Evolutionary conservation across 2,329 filamentous ascomycete genomes (phyloP).

Genomic region (Calonectria crousiana): DNA sequence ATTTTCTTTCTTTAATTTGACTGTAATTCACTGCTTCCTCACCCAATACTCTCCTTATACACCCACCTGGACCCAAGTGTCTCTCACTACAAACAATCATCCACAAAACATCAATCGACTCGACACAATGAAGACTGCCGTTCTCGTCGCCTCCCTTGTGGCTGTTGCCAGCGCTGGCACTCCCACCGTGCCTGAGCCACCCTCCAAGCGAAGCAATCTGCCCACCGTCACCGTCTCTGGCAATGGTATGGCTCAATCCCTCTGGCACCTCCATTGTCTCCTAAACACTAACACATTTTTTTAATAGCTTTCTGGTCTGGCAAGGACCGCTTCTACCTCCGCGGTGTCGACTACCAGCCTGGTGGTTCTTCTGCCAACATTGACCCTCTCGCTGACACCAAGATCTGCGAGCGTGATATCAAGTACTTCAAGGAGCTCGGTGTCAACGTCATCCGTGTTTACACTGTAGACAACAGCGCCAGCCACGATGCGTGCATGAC

Average conservation of each 20-base stretch:
- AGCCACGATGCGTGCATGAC: slow-evolving; percentile 90
- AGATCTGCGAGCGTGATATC: slow-evolving; percentile 83
- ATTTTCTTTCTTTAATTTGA: slow-evolving; percentile 37
- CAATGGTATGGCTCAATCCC: slow-evolving; percentile 60
- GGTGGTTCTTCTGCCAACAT: slow-evolving; percentile 65
- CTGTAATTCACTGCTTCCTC: slow-evolving; percentile 38
- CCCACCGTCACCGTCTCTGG: slow-evolving; percentile 66
- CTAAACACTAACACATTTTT: slow-evolving; percentile 8
- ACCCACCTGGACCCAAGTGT: slow-evolving; percentile 4
- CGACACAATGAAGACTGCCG: slow-evolving; percentile 62
- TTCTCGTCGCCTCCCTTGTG: slow-evolving; percentile 62
- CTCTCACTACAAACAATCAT: slow-evolving; percentile 14
- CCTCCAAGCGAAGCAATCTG: slow-evolving; percentile 62
- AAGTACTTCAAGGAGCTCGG: slow-evolving; percentile 85
- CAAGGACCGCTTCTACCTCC: slow-evolving; percentile 68
- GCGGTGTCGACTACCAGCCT: slow-evolving; percentile 74
- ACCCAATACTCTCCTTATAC: slow-evolving; percentile 36
- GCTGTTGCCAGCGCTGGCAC: slow-evolving; percentile 58
- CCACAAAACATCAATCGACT: slow-evolving; percentile 25
- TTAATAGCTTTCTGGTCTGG: slow-evolving; percentile 71
- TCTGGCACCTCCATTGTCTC: neutral
- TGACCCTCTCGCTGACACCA: slow-evolving; percentile 83
- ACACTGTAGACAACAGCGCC: slow-evolving; percentile 88
- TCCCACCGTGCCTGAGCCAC: slow-evolving; percentile 64
- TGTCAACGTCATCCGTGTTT: slow-evolving; percentile 92